phyloP scores from a whole-genome alignment of 345 rosid genomes.

The Eucalyptus brandiana region DNA sequence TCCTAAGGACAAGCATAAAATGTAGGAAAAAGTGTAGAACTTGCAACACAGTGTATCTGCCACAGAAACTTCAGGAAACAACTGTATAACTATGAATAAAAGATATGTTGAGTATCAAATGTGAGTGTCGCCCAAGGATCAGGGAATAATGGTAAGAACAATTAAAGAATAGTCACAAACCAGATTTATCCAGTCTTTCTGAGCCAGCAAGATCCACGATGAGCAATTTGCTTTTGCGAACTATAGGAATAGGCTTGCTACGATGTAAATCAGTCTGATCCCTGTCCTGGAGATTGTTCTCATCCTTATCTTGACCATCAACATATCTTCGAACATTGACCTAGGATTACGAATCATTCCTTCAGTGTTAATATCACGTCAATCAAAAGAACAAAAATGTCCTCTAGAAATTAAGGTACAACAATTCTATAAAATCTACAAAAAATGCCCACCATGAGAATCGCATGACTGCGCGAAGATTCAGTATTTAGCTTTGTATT shows the following conservation, averaged over 20 bases:
- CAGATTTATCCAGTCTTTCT: constrained; percentile 92
- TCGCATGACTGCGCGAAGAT: constrained; percentile 97
- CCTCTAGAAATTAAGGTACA: neutral
- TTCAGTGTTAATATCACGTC: neutral
- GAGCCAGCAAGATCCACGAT: constrained; percentile 98
- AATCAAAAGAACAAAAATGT: neutral
- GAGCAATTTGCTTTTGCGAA: constrained; percentile 88
- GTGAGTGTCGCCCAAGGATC: neutral
- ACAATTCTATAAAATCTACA: neutral
- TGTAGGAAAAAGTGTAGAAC: neutral
- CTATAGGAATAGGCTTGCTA: constrained; percentile 31
- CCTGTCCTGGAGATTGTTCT: constrained; percentile 5
- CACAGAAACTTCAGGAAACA: neutral
- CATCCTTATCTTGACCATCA: constrained; percentile 28
- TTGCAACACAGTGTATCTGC: neutral
- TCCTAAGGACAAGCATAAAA: neutral
- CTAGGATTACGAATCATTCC: constrained; percentile 9
- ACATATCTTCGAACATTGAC: constrained; percentile 56
- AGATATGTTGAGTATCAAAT: neutral
- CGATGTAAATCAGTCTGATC: constrained; percentile 16
- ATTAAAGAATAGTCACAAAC: constrained; percentile 14
- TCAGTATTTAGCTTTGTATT: constrained; percentile 89
- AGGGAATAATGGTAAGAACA: neutral
- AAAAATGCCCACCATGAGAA: constrained; percentile 52
- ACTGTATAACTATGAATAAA: neutral